A percentile compares a stretch with the other conserved stretches of the same genome.
phyloP scores from a whole-genome alignment of 1,139 yeast genomes.

The Candida anutae region DNA sequence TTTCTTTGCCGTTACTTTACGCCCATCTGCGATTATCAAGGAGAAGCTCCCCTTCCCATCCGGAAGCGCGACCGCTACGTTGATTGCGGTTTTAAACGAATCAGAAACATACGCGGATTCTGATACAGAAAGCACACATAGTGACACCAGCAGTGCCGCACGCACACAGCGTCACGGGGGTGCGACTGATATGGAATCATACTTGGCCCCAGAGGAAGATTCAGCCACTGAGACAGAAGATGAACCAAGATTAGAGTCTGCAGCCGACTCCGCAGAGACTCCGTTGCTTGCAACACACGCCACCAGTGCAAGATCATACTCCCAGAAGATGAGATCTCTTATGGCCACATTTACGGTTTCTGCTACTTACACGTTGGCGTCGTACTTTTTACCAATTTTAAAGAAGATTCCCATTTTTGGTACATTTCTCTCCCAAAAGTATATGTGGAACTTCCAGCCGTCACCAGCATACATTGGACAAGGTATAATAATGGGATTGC shows the following conservation, averaged over 20 bases:
- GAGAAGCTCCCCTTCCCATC: slow-evolving; percentile 90
- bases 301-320: slow-evolving; percentile 20
- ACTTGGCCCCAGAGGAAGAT: neutral
- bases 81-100: slow-evolving; percentile 80
- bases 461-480: slow-evolving; percentile 97
- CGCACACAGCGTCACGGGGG: slow-evolving; percentile 1
- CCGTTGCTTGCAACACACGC: slow-evolving; percentile 1
- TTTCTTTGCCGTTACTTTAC: slow-evolving; percentile 83
- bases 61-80: slow-evolving; percentile 92
- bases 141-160: neutral
- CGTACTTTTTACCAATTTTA: slow-evolving; percentile 69
- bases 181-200: slow-evolving; percentile 6
- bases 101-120: slow-evolving; percentile 30
- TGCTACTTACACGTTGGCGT: slow-evolving; percentile 58
- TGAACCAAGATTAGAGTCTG: neutral
- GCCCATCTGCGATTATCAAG: slow-evolving; percentile 75
- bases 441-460: slow-evolving; percentile 86
- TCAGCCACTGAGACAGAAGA: neutral
- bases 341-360: slow-evolving; percentile 58
- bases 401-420: slow-evolving; percentile 76
- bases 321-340: slow-evolving; percentile 52
- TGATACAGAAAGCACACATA: slow-evolving; percentile 1
- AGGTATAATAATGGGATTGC: slow-evolving; percentile 94
- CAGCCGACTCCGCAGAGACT: neutral
- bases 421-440: slow-evolving; percentile 45